Evolutionary conservation across 2,329 filamentous ascomycete genomes (phyloP).

Genomic region (Chaetothyriales sp.): DNA sequence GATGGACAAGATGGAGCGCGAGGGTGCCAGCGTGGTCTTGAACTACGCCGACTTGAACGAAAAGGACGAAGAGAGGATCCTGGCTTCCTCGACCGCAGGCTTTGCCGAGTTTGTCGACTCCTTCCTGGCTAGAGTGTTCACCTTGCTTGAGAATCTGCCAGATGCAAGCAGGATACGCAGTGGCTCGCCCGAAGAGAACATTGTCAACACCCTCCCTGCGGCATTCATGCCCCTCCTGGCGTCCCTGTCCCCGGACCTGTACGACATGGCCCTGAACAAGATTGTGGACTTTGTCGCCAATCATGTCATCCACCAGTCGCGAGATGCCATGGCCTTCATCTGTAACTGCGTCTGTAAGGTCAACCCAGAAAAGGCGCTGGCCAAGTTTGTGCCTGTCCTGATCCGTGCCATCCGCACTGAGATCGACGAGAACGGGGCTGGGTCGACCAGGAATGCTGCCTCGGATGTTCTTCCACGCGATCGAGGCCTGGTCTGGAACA

Average conservation of each 20-base stretch:
- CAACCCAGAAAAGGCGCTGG: slow-evolving; percentile 82
- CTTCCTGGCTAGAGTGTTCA: slow-evolving; percentile 87
- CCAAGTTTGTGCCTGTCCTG: slow-evolving; percentile 77
- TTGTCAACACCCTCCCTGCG: slow-evolving; percentile 86
- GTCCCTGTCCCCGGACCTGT: slow-evolving; percentile 80
- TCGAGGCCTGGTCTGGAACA: slow-evolving; percentile 85
- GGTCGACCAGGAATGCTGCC: slow-evolving; percentile 83
- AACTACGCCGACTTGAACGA: slow-evolving; percentile 77
- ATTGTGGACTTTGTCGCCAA: slow-evolving; percentile 79
- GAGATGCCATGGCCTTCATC: slow-evolving; percentile 97
- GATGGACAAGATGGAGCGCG: slow-evolving; percentile 82
- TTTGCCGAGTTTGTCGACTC: slow-evolving; percentile 86
- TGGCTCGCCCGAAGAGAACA: slow-evolving; percentile 87
- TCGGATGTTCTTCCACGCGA: slow-evolving; percentile 87
- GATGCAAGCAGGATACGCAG: slow-evolving; percentile 77
- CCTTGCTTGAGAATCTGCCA: slow-evolving; percentile 82
- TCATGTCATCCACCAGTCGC: slow-evolving; percentile 90
- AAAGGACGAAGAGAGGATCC: slow-evolving; percentile 70
- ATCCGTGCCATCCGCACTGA: slow-evolving; percentile 86
- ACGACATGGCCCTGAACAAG: slow-evolving; percentile 82
- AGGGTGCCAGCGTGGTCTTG: slow-evolving; percentile 70
- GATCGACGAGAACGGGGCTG: slow-evolving; percentile 91
- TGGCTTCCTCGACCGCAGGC: slow-evolving; percentile 85
- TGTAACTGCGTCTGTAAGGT: slow-evolving; percentile 93
- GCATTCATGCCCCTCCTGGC: slow-evolving; percentile 82